Evolutionary conservation across 805 yeast genomes (phyloP).

Genomic region (Priceomyces haplophilus): DNA sequence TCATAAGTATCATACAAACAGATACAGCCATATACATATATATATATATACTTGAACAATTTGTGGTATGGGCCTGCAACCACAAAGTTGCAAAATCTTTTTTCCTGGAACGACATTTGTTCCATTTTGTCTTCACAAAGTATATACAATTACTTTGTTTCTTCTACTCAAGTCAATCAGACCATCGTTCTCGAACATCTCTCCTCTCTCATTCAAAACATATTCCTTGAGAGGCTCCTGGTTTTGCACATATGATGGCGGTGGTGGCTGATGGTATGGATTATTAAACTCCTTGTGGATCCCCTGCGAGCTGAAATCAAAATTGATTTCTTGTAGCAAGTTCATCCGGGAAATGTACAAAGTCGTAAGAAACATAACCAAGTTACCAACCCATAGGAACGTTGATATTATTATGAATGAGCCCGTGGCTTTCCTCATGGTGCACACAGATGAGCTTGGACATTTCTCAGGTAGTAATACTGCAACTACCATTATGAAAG

Average conservation of each 20-base stretch:
- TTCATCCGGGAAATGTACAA: conserved; percentile 36
- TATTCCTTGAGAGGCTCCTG: conserved; percentile 25
- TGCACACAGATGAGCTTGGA: conserved; percentile 19
- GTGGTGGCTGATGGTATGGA: background rate
- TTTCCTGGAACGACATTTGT: conserved; percentile 6
- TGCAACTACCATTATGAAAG: conserved; percentile 31
- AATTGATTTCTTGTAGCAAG: conserved; percentile 29
- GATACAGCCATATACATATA: conserved; percentile 2
- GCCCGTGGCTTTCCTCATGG: conserved; percentile 32
- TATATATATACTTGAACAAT: conserved; percentile 2
- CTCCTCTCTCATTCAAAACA: conserved; percentile 27
- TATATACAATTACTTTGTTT: conserved; percentile 29
- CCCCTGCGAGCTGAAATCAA: conserved; percentile 27
- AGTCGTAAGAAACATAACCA: conserved; percentile 38
- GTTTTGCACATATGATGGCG: background rate
- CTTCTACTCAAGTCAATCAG: conserved; percentile 19
- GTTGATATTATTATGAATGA: conserved; percentile 37
- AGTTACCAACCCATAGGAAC: conserved; percentile 36
- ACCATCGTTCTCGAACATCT: conserved; percentile 26
- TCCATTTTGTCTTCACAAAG: conserved; percentile 7
- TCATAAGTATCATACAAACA: background rate
- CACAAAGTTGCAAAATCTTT: conserved; percentile 6
- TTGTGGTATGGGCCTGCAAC: conserved; percentile 4
- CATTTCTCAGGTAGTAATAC: conserved; percentile 27
- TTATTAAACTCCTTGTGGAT: conserved; percentile 13